phyloP scores from a whole-genome alignment of 495 filamentous ascomycete genomes.

The Elaphomyces granulatus region DNA sequence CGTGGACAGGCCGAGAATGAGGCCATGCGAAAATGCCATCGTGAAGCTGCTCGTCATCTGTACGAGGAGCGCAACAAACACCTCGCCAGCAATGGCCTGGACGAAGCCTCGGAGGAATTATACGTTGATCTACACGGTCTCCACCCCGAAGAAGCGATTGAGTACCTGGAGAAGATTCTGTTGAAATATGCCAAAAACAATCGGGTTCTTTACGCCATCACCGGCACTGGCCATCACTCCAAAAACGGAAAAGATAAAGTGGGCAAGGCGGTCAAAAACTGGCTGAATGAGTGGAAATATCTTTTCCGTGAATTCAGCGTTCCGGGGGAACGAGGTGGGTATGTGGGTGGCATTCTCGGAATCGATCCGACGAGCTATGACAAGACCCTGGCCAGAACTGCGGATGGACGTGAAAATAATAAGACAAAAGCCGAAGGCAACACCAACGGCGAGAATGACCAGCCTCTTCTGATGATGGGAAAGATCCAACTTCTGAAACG shows the following conservation, averaged over 20 bases:
- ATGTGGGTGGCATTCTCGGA: slow-evolving; percentile 85
- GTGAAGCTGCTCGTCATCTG: slow-evolving; percentile 78
- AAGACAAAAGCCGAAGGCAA: not conserved
- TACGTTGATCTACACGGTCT: slow-evolving; percentile 95
- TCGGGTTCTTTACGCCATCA: slow-evolving; percentile 80
- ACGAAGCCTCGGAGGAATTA: slow-evolving; percentile 47
- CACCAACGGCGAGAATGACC: slow-evolving; percentile 12
- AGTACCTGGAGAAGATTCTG: slow-evolving; percentile 80
- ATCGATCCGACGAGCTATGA: slow-evolving; percentile 88
- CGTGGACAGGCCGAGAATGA: slow-evolving; percentile 95
- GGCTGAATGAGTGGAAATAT: slow-evolving; percentile 91
- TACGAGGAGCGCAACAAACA: slow-evolving; percentile 93
- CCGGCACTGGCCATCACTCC: slow-evolving; percentile 91
- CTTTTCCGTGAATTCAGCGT: slow-evolving; percentile 94
- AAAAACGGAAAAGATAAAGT: slow-evolving; percentile 99
- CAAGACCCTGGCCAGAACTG: slow-evolving; percentile 33
- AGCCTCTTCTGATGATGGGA: slow-evolving; percentile 23
- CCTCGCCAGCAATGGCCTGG: slow-evolving; percentile 23
- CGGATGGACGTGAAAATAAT: slow-evolving; percentile 9
- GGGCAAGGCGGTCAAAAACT: slow-evolving; percentile 79
- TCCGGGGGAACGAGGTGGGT: slow-evolving; percentile 63
- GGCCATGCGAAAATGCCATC: slow-evolving; percentile 91
- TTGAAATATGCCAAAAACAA: slow-evolving; percentile 59
- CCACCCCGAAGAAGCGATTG: slow-evolving; percentile 92
- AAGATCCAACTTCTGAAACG: slow-evolving; percentile 36